These are phyloP conservation scores for Colletotrichum liaoningense DNA, from an alignment of 2,329 filamentous ascomycete genomes.

Conservation along the genomic window DNA sequence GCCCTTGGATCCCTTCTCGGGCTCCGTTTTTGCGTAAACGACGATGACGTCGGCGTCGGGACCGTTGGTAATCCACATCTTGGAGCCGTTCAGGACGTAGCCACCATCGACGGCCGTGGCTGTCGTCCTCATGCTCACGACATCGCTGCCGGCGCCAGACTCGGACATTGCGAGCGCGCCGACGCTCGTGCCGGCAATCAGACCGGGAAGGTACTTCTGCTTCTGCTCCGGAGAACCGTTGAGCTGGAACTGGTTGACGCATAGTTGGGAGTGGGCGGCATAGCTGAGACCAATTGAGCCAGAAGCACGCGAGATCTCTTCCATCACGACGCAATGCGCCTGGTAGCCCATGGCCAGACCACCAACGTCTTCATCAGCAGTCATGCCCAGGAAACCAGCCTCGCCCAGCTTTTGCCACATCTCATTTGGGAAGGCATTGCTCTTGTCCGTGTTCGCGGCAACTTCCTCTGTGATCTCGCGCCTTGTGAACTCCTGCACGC, in stretches of 20 bases:
- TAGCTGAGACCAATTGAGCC: conserved; percentile 90
- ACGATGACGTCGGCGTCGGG: conserved; percentile 93
- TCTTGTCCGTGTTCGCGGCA: conserved; percentile 83
- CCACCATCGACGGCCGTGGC: conserved; percentile 86
- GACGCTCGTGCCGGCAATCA: conserved; percentile 84
- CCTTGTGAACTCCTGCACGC: conserved; percentile 89
- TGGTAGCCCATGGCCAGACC: conserved; percentile 95
- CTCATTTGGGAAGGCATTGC: conserved; percentile 87
- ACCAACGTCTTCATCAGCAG: conserved; percentile 91
- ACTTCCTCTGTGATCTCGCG: conserved; percentile 88
- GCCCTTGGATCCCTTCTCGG: conserved; percentile 83
- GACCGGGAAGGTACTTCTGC: conserved; percentile 78
- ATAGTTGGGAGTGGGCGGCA: conserved; percentile 94
- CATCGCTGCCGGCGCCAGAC: conserved; percentile 89
- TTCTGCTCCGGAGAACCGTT: conserved; percentile 88
- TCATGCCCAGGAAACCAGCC: conserved; percentile 92
- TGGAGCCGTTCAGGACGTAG: conserved; percentile 86
- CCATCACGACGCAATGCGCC: conserved; percentile 94
- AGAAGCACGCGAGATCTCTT: conserved; percentile 90
- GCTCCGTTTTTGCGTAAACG: conserved; percentile 96
- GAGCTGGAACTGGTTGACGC: conserved; percentile 94
- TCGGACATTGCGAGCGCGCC: conserved; percentile 97
- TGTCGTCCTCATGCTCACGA: conserved; percentile 93
- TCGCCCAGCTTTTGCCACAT: conserved; percentile 97
- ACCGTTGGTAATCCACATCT: conserved; percentile 99